Evolutionary conservation across 2,329 filamentous ascomycete species (phyloP).

Genomic region (Coniochaeta sp.): DNA sequence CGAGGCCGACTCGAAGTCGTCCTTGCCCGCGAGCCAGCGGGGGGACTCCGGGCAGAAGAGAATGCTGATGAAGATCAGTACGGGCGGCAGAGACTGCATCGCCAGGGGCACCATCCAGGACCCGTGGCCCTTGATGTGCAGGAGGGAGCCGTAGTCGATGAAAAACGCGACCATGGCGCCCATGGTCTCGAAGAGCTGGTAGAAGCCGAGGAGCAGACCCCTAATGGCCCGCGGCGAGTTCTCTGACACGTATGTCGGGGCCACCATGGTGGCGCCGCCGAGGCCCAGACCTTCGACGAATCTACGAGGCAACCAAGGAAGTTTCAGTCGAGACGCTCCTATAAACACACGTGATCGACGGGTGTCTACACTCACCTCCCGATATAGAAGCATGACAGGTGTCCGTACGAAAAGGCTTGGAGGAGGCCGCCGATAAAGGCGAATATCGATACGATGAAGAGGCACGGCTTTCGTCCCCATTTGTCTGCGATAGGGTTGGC

Average conservation of each 20-base stretch:
- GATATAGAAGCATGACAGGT: conserved; percentile 19
- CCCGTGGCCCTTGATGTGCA: conserved; percentile 32
- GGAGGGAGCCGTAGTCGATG: conserved; percentile 44
- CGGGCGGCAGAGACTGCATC: conserved; percentile 48
- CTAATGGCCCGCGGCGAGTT: conserved; percentile 52
- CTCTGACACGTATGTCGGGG: conserved; percentile 54
- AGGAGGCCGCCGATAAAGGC: conserved; percentile 22
- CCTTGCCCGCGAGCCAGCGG: conserved; percentile 49
- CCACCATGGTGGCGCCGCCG: conserved; percentile 46
- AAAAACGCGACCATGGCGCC: conserved; percentile 45
- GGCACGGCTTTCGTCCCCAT: conserved; percentile 21
- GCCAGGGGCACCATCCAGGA: conserved; percentile 50
- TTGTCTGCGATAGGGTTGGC: conserved; percentile 19
- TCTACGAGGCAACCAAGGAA: conserved; percentile 8
- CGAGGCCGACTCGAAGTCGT: conserved; percentile 41
- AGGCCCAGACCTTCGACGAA: conserved; percentile 47
- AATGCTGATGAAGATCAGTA: conserved; percentile 47
- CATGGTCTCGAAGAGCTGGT: conserved; percentile 49
- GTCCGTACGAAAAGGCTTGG: conserved; percentile 22
- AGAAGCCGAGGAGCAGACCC: conserved; percentile 52
- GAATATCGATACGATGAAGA: conserved; percentile 11
- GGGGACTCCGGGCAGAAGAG: conserved; percentile 53
- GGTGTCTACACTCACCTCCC: conserved; percentile 14
- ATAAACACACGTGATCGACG: background rate
- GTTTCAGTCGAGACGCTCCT: background rate